phyloP scores from a whole-genome alignment of 1,284 basidiomycete genomes.

The Xerocomus amazonicus region DNA sequence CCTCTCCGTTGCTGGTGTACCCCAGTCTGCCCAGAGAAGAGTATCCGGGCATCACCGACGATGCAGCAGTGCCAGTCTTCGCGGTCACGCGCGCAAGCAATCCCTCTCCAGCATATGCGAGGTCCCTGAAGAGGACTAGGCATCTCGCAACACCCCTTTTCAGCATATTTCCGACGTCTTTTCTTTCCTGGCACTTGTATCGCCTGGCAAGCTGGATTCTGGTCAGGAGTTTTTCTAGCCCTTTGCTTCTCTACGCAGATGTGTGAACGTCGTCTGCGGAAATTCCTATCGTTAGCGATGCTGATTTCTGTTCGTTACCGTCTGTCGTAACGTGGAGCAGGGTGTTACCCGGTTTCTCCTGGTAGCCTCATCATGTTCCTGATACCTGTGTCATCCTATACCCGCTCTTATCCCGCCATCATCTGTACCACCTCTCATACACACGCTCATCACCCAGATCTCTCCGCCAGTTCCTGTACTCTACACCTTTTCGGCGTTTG shows the following conservation, averaged over 20 bases:
- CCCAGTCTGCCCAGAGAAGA: conserved; percentile 19
- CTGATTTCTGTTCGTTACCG: conserved; percentile 25
- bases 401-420: conserved; percentile 24
- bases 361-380: conserved; percentile 23
- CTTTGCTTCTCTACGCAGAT: conserved; percentile 16
- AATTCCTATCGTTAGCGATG: conserved; percentile 20
- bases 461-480: conserved; percentile 21
- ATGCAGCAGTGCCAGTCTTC: conserved; percentile 33
- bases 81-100: conserved; percentile 30
- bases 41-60: conserved; percentile 29
- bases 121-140: conserved; percentile 32
- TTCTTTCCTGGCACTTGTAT: conserved; percentile 1
- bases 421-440: conserved; percentile 28
- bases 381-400: conserved; percentile 33
- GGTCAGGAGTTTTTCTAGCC: conserved; percentile 9
- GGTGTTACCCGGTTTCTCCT: conserved; percentile 14
- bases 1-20: conserved; percentile 5
- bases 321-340: conserved; percentile 12
- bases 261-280: conserved; percentile 19
- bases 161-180: neutral
- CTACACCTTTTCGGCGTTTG: conserved; percentile 7
- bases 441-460: conserved; percentile 21
- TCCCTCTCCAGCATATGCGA: conserved; percentile 34
- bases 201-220: conserved; percentile 26
- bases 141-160: neutral